Conservation (phyloP, 73 alveolate species). For the Loxodes magnus region DNA sequence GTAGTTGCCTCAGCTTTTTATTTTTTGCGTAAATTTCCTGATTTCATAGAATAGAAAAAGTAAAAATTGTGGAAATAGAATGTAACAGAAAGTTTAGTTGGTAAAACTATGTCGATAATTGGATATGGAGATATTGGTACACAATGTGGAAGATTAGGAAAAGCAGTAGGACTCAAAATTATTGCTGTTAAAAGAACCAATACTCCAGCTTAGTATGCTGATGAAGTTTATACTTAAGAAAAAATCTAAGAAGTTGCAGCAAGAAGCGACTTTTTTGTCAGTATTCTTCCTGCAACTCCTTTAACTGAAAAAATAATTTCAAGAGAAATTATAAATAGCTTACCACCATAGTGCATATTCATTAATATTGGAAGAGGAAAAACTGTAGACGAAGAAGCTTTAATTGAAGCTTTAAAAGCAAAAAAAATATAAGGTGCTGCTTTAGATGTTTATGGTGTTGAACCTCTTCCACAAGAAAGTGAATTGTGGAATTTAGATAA, state of each 20-base stretch:
- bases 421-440: neutral
- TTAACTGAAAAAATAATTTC: neutral
- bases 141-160: neutral
- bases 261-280: neutral
- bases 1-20: neutral
- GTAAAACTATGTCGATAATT: neutral
- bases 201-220: neutral
- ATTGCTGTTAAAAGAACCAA: neutral
- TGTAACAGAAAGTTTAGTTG: neutral
- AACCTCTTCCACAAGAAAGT: neutral
- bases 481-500: neutral
- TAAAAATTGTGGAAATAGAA: neutral
- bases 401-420: neutral
- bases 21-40: neutral
- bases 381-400: neutral
- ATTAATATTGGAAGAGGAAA: neutral
- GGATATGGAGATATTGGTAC: conserved; percentile 1
- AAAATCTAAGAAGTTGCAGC: neutral
- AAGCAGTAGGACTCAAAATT: neutral
- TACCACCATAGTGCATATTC: neutral
- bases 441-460: neutral
- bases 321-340: no score
- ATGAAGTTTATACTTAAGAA: neutral
- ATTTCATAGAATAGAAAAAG: neutral
- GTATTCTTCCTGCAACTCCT: neutral